phyloP scores from a whole-genome alignment of 352 stramenopile genomes.

The Phytophthora crassamura region DNA sequence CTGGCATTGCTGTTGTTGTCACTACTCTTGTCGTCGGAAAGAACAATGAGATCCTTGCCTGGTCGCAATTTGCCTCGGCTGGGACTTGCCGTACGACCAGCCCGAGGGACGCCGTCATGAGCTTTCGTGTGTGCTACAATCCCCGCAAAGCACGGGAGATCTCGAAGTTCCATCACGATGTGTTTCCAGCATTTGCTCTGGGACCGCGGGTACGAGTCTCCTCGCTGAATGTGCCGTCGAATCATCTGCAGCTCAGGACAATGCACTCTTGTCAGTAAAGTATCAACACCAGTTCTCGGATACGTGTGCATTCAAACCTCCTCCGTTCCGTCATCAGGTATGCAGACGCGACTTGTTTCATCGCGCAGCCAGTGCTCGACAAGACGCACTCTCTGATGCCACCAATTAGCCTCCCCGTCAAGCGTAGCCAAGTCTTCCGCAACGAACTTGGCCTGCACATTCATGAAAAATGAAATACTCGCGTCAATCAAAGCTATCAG shows the following conservation, averaged over 20 bases:
- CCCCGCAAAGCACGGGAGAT: constrained; percentile 57
- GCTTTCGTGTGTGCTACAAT: constrained; percentile 17
- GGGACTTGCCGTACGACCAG: constrained; percentile 47
- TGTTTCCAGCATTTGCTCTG: constrained; percentile 85
- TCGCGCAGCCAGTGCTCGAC: constrained; percentile 79
- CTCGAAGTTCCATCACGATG: constrained; percentile 77
- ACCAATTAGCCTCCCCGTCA: constrained; percentile 61
- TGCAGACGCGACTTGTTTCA: constrained; percentile 56
- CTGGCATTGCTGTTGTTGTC: constrained; percentile 29
- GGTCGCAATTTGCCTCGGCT: constrained; percentile 78
- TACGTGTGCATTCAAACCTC: constrained; percentile 43
- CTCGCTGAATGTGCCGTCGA: constrained; percentile 68
- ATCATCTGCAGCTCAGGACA: constrained; percentile 55
- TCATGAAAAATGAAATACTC: not conserved
- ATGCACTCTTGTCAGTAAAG: not conserved
- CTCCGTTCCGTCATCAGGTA: constrained; percentile 76
- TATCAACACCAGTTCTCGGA: not conserved
- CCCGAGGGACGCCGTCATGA: constrained; percentile 7
- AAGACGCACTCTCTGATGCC: constrained; percentile 69
- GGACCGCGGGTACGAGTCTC: constrained; percentile 65
- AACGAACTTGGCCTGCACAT: constrained; percentile 52
- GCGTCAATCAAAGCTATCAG: constrained; percentile 1
- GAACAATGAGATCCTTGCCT: constrained; percentile 81
- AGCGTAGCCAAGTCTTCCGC: constrained; percentile 53
- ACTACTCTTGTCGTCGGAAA: constrained; percentile 48